A percentile compares a stretch with the other conserved stretches of the same genome.
Evolutionary conservation across 805 yeast genomes (phyloP).

Genomic region (Sugiyamaella americana): DNA sequence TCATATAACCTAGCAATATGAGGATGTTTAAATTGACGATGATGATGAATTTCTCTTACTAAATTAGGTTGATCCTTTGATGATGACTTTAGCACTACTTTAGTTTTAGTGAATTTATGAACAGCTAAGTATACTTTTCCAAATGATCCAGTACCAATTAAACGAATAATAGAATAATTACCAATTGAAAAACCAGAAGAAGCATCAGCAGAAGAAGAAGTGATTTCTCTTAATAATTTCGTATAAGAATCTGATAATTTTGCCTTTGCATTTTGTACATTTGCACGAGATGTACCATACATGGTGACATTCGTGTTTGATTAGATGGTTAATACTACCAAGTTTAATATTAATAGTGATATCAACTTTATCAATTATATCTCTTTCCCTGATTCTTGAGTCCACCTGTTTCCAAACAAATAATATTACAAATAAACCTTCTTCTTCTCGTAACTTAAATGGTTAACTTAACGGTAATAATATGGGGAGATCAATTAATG

Average conservation of each 20-base stretch:
- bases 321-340: too few relatives aligned
- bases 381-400: too few relatives aligned
- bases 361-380: too few relatives aligned
- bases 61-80: conserved; percentile 80
- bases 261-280: conserved; percentile 39
- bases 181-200: conserved; percentile 51
- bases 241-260: conserved; percentile 59
- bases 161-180: conserved; percentile 63
- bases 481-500: too few relatives aligned
- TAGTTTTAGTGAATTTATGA: conserved; percentile 67
- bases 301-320: too few relatives aligned
- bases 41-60: conserved; percentile 85
- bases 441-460: too few relatives aligned
- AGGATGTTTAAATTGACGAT: conserved; percentile 75
- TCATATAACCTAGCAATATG: conserved; percentile 82
- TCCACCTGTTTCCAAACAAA: too few relatives aligned
- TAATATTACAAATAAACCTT: too few relatives aligned
- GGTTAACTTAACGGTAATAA: too few relatives aligned
- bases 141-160: conserved; percentile 67
- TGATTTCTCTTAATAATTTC: conserved; percentile 46
- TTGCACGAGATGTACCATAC: conserved; percentile 24
- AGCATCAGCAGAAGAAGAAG: conserved; percentile 35
- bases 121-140: conserved; percentile 85
- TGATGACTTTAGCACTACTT: conserved; percentile 70
- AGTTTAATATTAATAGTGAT: too few relatives aligned